These are phyloP conservation scores for Diatrype stigma DNA, from an alignment of 2,329 filamentous ascomycete species.

Conservation along the genomic window DNA sequence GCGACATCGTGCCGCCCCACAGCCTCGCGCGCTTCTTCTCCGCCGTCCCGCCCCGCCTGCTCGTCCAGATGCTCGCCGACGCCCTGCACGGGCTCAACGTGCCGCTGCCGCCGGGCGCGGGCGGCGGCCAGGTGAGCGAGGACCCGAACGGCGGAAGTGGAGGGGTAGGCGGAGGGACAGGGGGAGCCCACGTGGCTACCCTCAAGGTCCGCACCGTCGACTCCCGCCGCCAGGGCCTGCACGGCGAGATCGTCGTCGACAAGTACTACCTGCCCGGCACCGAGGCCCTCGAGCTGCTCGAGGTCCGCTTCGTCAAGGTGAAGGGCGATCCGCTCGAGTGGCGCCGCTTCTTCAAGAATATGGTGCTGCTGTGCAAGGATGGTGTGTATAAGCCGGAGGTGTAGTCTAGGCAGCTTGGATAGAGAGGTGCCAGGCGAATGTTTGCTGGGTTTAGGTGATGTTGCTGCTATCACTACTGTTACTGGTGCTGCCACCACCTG, in stretches of 20 bases:
- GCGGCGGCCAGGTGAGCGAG: constrained; percentile 45
- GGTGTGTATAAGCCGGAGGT: constrained; percentile 63
- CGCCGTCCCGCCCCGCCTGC: constrained; percentile 65
- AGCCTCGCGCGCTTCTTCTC: constrained; percentile 92
- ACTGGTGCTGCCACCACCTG: too few species aligned
- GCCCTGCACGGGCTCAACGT: constrained; percentile 84
- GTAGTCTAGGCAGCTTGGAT: too few species aligned
- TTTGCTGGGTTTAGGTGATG: neutral
- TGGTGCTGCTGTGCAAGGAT: constrained; percentile 84
- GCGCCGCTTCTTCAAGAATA: constrained; percentile 93
- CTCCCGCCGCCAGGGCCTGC: constrained; percentile 65
- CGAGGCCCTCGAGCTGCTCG: constrained; percentile 57
- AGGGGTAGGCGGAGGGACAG: neutral
- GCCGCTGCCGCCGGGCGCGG: constrained; percentile 53
- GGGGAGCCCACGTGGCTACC: constrained; percentile 12
- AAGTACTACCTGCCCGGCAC: constrained; percentile 53
- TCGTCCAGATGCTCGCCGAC: constrained; percentile 75
- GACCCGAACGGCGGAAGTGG: constrained; percentile 40
- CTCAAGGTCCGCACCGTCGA: constrained; percentile 75
- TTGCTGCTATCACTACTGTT: too few species aligned
- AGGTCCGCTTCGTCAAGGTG: constrained; percentile 87
- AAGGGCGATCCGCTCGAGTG: constrained; percentile 97
- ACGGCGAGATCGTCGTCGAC: constrained; percentile 73
- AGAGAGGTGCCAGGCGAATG: neutral
- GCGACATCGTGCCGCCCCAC: constrained; percentile 84